Evolutionary conservation across 805 yeast genomes (phyloP).

Genomic region (Metschnikowia lochheadii): DNA sequence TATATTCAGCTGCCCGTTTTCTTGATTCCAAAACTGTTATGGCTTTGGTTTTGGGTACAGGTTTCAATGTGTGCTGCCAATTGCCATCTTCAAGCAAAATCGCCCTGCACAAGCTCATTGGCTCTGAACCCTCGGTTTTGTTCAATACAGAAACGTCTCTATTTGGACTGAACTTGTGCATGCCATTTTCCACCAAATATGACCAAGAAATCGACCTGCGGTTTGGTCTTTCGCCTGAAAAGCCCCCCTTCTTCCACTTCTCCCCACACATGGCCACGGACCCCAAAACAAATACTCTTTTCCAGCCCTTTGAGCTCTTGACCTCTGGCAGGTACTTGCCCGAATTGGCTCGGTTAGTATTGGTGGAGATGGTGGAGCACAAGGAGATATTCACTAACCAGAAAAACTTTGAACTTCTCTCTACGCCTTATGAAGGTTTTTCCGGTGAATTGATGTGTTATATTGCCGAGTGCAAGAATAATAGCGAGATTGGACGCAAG

Average conservation of each 20-base stretch:
- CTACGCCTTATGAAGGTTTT: slow-evolving; percentile 26
- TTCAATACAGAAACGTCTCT: slow-evolving; percentile 54
- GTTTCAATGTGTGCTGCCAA: slow-evolving; percentile 53
- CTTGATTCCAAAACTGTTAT: slow-evolving; percentile 34
- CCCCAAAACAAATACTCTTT: slow-evolving; percentile 26
- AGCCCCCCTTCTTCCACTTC: slow-evolving; percentile 9
- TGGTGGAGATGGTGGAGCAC: slow-evolving; percentile 30
- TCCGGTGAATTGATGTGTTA: slow-evolving; percentile 41
- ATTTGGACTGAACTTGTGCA: slow-evolving; percentile 42
- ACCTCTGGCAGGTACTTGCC: slow-evolving; percentile 56
- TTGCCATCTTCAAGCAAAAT: slow-evolving; percentile 18
- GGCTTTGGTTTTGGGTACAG: slow-evolving; percentile 68
- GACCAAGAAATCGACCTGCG: slow-evolving; percentile 38
- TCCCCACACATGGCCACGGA: slow-evolving; percentile 30
- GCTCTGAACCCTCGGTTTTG: slow-evolving; percentile 19
- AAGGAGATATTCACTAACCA: slow-evolving; percentile 26
- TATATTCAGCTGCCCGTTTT: slow-evolving; percentile 50
- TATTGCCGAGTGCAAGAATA: slow-evolving; percentile 29
- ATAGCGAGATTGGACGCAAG: slow-evolving; percentile 16
- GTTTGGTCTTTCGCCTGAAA: slow-evolving; percentile 12
- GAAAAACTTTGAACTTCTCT: slow-evolving; percentile 14
- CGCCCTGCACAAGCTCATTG: slow-evolving; percentile 13
- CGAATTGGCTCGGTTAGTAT: slow-evolving; percentile 45
- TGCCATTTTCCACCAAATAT: slow-evolving; percentile 32
- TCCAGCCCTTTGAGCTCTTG: slow-evolving; percentile 55